A percentile compares a stretch with the other conserved stretches of the same genome.
Conservation (phyloP, 2,329 filamentous ascomycete species). For the Nigrospora osmanthi region DNA sequence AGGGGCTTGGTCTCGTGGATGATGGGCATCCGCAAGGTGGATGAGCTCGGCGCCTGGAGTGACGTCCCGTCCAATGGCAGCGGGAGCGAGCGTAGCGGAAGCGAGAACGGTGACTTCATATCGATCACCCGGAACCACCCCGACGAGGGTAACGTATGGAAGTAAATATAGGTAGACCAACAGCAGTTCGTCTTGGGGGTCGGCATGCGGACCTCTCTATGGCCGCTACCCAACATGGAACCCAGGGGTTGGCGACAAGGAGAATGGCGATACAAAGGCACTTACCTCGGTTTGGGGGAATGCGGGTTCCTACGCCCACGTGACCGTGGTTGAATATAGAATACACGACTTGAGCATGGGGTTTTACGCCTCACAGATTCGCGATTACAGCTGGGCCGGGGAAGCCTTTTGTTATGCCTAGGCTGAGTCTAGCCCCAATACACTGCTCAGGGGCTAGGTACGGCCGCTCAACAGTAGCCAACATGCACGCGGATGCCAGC, state of each 20-base stretch:
- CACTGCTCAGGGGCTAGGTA: too few species aligned
- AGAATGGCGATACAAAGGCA: too few species aligned
- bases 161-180: constrained; percentile 17
- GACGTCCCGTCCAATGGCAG: constrained; percentile 31
- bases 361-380: background rate
- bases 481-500: too few species aligned
- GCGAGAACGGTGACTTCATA: constrained; percentile 37
- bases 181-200: too few species aligned
- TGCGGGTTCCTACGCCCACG: too few species aligned
- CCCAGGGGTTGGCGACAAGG: too few species aligned
- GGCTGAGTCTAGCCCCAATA: too few species aligned
- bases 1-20: constrained; percentile 80
- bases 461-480: too few species aligned
- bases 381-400: background rate
- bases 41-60: constrained; percentile 44
- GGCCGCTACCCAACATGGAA: too few species aligned
- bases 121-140: constrained; percentile 37
- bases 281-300: too few species aligned
- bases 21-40: constrained; percentile 68
- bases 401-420: too few species aligned
- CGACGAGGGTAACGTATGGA: constrained; percentile 37
- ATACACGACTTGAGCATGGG: background rate
- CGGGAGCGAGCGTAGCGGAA: constrained; percentile 22
- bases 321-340: background rate
- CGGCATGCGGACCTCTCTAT: too few species aligned